Evolutionary conservation across 1,139 yeast genomes (phyloP), one percentile per base, ranked within the genome.

Genomic region (Geotrichum siamense): DNA sequence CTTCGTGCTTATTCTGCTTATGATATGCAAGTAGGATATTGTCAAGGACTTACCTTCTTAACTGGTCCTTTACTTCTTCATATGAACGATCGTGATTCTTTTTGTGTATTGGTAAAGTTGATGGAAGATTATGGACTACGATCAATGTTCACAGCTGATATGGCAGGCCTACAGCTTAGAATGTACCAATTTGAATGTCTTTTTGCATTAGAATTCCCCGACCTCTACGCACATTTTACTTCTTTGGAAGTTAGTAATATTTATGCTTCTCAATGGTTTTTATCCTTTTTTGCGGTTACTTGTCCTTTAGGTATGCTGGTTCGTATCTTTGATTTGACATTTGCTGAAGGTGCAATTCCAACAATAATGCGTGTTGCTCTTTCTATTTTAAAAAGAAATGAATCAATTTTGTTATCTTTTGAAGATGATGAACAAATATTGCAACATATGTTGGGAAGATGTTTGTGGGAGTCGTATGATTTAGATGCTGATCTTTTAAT

Each of bases 21-120:
- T 55, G 85, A 79, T 58, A 72, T 73, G 42, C 82, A 79, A 53
- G 75, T 79, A 51, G 86, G 86, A 6, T 79, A 79, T 58, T 79
- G 86, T 57, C 86, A 79, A 58, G 86, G 86, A 4, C 63, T 80
- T 25, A 72, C 81, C 23, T 80, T 80, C 55, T 63, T 80, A 34
- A 83, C 78, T 10, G 84, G 83, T 3, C 79, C 80, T 6, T 62
- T 79, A 43, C 68, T 75, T 50, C 71, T 77, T 59, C 66, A 76
- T 67, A 63, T 68, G 69, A 66, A 68, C 49, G 71, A 73, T 48
- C 50, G 68, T 60, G 59, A 67, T 66, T 62, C 79, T 69, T 31
- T 79, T 71, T 64, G 81, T 70, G 62, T 70, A 13, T 65, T 80
- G 48, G 74, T 76, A 29, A 71, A 73, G 39, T 67, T 79, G 33